Conservation (phyloP, 2,329 filamentous ascomycete species). For the Phialocephala subalpina region DNA sequence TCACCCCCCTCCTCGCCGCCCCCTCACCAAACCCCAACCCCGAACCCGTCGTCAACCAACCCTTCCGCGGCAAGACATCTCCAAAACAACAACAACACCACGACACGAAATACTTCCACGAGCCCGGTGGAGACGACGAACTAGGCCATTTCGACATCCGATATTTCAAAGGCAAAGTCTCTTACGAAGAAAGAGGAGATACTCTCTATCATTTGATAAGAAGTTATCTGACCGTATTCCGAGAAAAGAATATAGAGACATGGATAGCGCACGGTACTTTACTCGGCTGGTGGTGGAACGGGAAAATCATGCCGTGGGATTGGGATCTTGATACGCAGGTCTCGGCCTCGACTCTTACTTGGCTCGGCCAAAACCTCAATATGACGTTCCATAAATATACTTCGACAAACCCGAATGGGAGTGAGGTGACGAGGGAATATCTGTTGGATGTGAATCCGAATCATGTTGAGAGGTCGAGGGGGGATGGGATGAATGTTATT, state of each 20-base stretch:
- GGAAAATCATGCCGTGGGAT: slow-evolving; percentile 81
- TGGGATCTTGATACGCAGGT: slow-evolving; percentile 87
- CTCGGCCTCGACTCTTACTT: slow-evolving; percentile 68
- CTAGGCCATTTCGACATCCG: slow-evolving; percentile 79
- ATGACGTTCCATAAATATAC: slow-evolving; percentile 59
- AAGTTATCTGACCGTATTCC: slow-evolving; percentile 75
- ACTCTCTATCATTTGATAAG: slow-evolving; percentile 75
- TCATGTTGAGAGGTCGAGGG: slow-evolving; percentile 65
- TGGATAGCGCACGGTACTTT: slow-evolving; percentile 89
- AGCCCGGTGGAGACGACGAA: slow-evolving; percentile 65
- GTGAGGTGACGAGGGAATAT: slow-evolving; percentile 61
- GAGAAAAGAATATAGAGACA: slow-evolving; percentile 73
- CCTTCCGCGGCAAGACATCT: background rate
- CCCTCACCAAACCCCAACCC: slow-evolving; percentile 14
- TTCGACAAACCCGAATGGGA: slow-evolving; percentile 48
- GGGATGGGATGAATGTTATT: slow-evolving; percentile 79
- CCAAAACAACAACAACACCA: background rate
- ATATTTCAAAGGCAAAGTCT: slow-evolving; percentile 70
- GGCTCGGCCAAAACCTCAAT: slow-evolving; percentile 73
- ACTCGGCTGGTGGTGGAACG: slow-evolving; percentile 91
- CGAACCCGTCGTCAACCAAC: background rate
- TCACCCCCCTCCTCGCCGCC: slow-evolving; percentile 22
- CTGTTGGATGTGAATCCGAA: slow-evolving; percentile 82
- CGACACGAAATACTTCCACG: slow-evolving; percentile 48
- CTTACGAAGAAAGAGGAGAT: slow-evolving; percentile 71